Base-by-base conservation (phyloP, 768 basidiomycete species). In the Nidula microcarpa region DNA sequence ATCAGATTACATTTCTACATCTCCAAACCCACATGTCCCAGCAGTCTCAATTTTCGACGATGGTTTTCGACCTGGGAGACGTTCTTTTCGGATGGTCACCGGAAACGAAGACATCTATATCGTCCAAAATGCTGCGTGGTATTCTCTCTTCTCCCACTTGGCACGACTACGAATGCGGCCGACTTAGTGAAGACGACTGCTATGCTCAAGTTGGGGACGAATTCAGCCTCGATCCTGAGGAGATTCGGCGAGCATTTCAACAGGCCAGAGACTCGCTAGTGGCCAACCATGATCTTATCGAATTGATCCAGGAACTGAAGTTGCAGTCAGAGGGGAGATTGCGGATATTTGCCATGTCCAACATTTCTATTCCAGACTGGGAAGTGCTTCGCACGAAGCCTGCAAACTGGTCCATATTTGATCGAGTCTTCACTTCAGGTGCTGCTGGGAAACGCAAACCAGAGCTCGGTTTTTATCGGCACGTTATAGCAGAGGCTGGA, bases 381-480 rank as follows among this genome's bases (percentile, higher is more conserved):
- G 68, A 68, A 39, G 68, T 76, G 3, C 68, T 82, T 13, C 73
- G 65, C 44, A 70, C 65, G n/a, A 79, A 73, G 34, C 62, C 70
- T 4, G 77, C 70, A 7, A 75, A 79, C 54, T 84, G 78, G 76
- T 65, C 66, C 0, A 68, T 80, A 17, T 79, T 78, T 50, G 76
- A 79, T 50, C 60, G 69, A 30, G 65, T 82, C 16, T 84, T 81
- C 60, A 79, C 79, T 0, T 84, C 82, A 8, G 74, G 76, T 2
- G 70, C 60, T 4, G 76, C 70, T 7, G 77, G 79, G 8, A 79
- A 81, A 64, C 77, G 84, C 47, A 84, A 82, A 60, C 81, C 79
- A 9, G 74, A 79, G 55, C 73, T 82, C 34, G 75, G 77, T 0
- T 80, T 81, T 54, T 84, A 77, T 65, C 68, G 68, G 47, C 71